Percentiles rank a stretch among this genome's conserved stretches.
Conservation (phyloP, 805 yeast species). For the Barnettozyma populi region DNA sequence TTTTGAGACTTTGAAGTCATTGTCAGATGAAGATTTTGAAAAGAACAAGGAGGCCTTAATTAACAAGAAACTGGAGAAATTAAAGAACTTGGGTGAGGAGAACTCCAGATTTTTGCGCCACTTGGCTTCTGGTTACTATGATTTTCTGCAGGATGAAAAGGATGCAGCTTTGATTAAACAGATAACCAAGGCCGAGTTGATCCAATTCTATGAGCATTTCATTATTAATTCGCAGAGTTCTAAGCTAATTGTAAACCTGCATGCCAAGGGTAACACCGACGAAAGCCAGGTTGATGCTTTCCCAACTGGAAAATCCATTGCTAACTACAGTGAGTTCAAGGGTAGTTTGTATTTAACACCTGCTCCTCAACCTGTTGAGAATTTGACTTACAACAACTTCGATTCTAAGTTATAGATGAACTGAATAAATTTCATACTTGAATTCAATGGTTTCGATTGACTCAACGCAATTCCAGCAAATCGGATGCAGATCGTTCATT, state of each 20-base stretch:
- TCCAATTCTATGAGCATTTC: slow-evolving; percentile 45
- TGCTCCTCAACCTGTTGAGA: slow-evolving; percentile 51
- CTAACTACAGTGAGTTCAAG: slow-evolving; percentile 51
- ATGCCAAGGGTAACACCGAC: slow-evolving; percentile 37
- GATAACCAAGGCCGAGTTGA: slow-evolving; percentile 52
- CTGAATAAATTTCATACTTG: background rate
- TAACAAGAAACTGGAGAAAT: slow-evolving; percentile 59
- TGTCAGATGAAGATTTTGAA: slow-evolving; percentile 60
- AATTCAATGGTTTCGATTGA: background rate
- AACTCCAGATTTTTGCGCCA: slow-evolving; percentile 55
- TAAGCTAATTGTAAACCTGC: slow-evolving; percentile 55
- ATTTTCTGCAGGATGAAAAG: slow-evolving; percentile 53
- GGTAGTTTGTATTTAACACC: slow-evolving; percentile 46
- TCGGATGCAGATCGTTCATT: background rate
- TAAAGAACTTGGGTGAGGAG: slow-evolving; percentile 79
- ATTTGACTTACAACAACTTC: slow-evolving; percentile 20
- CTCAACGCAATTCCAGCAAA: too few species aligned
- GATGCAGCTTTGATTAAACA: slow-evolving; percentile 52
- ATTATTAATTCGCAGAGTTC: slow-evolving; percentile 33
- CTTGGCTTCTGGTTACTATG: slow-evolving; percentile 72
- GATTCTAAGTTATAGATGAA: slow-evolving; percentile 16
- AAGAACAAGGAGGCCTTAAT: slow-evolving; percentile 67
- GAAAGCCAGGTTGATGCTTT: slow-evolving; percentile 27
- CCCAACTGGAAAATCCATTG: slow-evolving; percentile 45
- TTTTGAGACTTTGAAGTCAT: slow-evolving; percentile 38